These are phyloP conservation scores for Solanum chiquidenum DNA, from an alignment of 257 asterid species.

Conservation along the genomic window DNA sequence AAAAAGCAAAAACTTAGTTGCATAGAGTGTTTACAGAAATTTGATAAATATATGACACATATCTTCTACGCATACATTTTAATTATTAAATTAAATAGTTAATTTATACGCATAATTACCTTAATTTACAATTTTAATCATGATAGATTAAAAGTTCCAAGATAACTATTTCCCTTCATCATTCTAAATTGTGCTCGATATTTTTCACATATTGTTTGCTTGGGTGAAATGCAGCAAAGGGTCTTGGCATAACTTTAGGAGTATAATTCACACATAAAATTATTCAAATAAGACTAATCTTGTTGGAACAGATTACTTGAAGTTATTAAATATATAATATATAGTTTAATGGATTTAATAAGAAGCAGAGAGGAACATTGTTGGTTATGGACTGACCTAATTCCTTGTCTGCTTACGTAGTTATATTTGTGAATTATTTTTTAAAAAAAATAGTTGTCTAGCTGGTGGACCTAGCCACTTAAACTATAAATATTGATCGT, in stretches of 20 bases:
- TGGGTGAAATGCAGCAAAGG: neutral
- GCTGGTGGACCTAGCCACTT: neutral
- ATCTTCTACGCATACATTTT: neutral
- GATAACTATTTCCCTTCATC: neutral
- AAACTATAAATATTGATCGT: neutral
- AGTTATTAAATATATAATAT: neutral
- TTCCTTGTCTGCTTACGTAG: neutral
- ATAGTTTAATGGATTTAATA: neutral
- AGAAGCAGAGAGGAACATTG: neutral
- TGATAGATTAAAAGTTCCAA: neutral
- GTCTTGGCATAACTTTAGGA: neutral
- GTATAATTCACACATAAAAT: neutral
- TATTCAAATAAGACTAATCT: neutral
- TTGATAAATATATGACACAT: neutral
- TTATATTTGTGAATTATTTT: neutral
- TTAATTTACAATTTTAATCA: neutral
- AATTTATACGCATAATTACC: neutral
- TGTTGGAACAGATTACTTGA: neutral
- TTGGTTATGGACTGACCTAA: neutral
- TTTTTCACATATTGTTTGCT: neutral
- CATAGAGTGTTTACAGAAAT: too few species aligned
- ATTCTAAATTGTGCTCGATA: neutral
- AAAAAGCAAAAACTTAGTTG: neutral
- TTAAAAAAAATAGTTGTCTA: neutral
- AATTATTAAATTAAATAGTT: neutral